phyloP scores from a whole-genome alignment of 257 asterid genomes.

The Hygrophila difformis region DNA sequence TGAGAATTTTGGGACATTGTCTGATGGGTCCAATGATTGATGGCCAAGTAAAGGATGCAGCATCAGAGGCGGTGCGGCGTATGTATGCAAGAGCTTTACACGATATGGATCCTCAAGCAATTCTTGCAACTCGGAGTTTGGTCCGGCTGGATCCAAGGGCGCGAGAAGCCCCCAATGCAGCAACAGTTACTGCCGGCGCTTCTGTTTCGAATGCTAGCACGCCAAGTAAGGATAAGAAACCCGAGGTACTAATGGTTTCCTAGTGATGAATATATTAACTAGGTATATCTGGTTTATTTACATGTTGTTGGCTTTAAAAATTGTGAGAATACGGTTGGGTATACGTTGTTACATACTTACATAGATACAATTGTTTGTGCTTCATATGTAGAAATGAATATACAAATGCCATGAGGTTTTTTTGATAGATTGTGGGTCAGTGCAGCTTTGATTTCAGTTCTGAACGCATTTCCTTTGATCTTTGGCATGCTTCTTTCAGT shows the following conservation, averaged over 20 bases:
- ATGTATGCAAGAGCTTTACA: constrained; percentile 91
- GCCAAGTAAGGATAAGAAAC: constrained; percentile 93
- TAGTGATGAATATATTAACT: constrained; percentile 41
- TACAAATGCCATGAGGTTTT: no score
- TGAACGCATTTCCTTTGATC: no score
- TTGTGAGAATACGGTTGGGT: constrained; percentile 24
- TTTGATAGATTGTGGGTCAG: no score
- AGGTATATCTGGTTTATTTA: constrained; percentile 12
- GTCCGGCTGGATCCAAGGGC: constrained; percentile 72
- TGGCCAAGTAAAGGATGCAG: constrained; percentile 72
- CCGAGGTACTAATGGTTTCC: constrained; percentile 89
- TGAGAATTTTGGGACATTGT: constrained; percentile 91
- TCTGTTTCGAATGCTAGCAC: constrained; percentile 66
- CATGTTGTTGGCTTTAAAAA: constrained; percentile 16
- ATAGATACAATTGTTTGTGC: constrained; percentile 16
- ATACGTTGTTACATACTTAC: constrained; percentile 18
- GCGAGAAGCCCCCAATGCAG: constrained; percentile 48
- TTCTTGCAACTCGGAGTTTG: constrained; percentile 86
- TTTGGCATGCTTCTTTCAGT: no score
- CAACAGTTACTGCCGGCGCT: constrained; percentile 28
- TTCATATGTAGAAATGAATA: no score
- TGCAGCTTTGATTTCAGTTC: no score
- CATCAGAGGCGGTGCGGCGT: constrained; percentile 64
- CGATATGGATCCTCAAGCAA: constrained; percentile 83
- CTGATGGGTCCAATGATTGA: constrained; percentile 73